Conservation (phyloP, 257 asterid species). For the Jaltomata sinuosa region DNA sequence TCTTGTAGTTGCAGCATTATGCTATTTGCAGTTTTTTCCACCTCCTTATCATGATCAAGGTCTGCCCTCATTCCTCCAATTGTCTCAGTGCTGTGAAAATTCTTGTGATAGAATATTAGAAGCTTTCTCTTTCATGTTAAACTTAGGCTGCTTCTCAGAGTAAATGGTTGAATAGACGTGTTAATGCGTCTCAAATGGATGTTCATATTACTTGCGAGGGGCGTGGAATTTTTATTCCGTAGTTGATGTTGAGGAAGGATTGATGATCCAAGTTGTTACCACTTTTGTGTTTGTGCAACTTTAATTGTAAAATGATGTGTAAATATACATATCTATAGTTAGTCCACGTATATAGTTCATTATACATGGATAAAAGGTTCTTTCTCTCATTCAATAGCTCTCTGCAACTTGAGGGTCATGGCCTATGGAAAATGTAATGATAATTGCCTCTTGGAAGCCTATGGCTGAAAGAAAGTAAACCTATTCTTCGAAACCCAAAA, state of each 20-base stretch:
- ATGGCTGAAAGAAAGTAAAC: not conserved
- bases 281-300: not conserved
- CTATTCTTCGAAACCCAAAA: not conserved
- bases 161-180: not conserved
- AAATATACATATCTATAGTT: not conserved
- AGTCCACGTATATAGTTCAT: not conserved
- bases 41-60: conserved; percentile 72
- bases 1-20: conserved; percentile 45
- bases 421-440: not conserved
- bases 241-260: not conserved
- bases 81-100: not conserved
- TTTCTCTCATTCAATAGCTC: not conserved
- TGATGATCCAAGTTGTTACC: not conserved
- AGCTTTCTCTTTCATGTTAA: not conserved
- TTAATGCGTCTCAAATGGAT: not conserved
- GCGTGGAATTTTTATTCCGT: not conserved
- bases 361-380: not conserved
- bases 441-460: not conserved
- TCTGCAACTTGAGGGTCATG: not conserved
- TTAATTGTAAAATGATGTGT: not conserved
- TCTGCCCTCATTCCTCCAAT: conserved; percentile 4
- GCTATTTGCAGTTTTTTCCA: conserved; percentile 89
- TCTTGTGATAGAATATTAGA: not conserved
- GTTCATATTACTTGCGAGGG: not conserved
- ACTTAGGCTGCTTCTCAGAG: not conserved